Base-by-base conservation (phyloP, 2,329 filamentous ascomycete genomes). In the Pyricularia pennisetigena region DNA sequence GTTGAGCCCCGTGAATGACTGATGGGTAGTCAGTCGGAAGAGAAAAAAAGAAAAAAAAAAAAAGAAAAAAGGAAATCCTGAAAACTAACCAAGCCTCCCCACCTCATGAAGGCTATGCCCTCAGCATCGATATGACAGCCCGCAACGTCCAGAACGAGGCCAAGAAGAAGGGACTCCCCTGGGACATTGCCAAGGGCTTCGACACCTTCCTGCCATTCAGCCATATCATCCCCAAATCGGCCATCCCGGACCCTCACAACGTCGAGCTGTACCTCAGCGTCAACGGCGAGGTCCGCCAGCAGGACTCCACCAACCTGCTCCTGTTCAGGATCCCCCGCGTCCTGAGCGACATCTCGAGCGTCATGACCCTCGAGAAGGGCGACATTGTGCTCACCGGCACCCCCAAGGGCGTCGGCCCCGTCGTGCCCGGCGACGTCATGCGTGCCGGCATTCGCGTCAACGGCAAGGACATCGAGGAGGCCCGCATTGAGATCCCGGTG, bases 351-450 rank as follows among this genome's bases (percentile, higher is more conserved):
- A 97, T 99, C 76, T 95, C 92, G 72, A 90, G 90, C 77, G 94
- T 98, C 69, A 97, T 98, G 93, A 93, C 93, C 9, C 83, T 99
- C 69, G 90, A 97, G 79, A 87, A 91, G 75, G 95, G 94, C 65
- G 95, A 99, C 78, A 89, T 99, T 75, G 88, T 99, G 65, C 81
- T 99, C 73, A 99, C 95, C n/a, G 95, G 95, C 23, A 99, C 95
- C 66, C 95, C 95, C 66, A 97, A 97, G 81, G 95, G 95, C 14
- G 95, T 99, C 1, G 95, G 95, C 1, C 85, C 89, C 24, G 93
- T 97, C 1, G 87, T 88, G 70, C 88, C 91, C 0, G 95, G 95
- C 2, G 94, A 99, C 80, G 83, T 94, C 35, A 92, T 99, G 85
- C 89, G 85, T 71, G 94, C 92, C 29, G 93, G 93, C 4, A 83